These are phyloP conservation scores for Physaria fendleri DNA, from an alignment of 345 rosid genomes.

Conservation along the genomic window DNA sequence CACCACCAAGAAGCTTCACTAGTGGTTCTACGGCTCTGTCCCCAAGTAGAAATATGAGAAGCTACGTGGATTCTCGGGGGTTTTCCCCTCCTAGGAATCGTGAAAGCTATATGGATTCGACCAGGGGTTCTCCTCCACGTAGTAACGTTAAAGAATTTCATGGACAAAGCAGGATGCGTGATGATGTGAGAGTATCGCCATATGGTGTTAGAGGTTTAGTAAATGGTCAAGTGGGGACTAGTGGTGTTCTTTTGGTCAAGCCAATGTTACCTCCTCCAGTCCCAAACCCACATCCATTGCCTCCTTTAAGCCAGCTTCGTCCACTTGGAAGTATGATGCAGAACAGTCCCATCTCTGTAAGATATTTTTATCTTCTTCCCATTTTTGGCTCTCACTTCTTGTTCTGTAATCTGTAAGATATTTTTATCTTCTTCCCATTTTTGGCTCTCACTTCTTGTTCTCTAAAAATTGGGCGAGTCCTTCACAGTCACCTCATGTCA, in stretches of 20 bases:
- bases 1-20: conserved; percentile 17
- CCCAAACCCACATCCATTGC: conserved; percentile 45
- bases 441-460: background rate
- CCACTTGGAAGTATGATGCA: conserved; percentile 41
- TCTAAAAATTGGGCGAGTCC: too few relatives aligned
- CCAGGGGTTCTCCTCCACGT: conserved; percentile 20
- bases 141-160: conserved; percentile 20
- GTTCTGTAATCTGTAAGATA: conserved; percentile 41
- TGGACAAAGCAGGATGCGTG: conserved; percentile 51
- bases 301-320: conserved; percentile 45
- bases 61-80: conserved; percentile 17
- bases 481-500: too few relatives aligned
- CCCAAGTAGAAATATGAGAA: conserved; percentile 23
- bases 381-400: background rate
- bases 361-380: conserved; percentile 19
- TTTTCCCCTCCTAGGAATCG: conserved; percentile 28
- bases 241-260: conserved; percentile 43
- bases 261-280: conserved; percentile 46
- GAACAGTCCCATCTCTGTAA: conserved; percentile 53
- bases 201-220: conserved; percentile 52
- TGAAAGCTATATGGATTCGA: conserved; percentile 22
- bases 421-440: conserved; percentile 14
- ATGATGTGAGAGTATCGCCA: conserved; percentile 51
- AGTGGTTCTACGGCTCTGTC: conserved; percentile 20
- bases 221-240: conserved; percentile 46